A percentile compares a stretch with the other conserved stretches of the same genome.
These are phyloP conservation scores for Murraya koenigii DNA, from an alignment of 345 rosid genomes.

Conservation along the genomic window DNA sequence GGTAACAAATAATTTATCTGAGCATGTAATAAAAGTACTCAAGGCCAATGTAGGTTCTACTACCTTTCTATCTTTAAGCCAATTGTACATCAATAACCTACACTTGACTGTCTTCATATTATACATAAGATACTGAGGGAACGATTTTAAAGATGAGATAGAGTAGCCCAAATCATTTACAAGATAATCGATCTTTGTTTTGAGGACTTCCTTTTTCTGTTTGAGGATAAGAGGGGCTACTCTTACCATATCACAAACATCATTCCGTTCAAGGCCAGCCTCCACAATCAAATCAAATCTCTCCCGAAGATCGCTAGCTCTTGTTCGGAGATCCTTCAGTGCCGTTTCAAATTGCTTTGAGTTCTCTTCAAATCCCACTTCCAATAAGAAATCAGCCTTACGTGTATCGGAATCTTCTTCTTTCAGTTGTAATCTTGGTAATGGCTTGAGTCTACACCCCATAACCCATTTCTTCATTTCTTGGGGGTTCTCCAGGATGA, in stretches of 20 bases:
- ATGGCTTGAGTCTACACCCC: slow-evolving; percentile 36
- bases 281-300: slow-evolving; percentile 68
- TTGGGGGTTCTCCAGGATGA: slow-evolving; percentile 60
- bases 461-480: slow-evolving; percentile 52
- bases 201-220: slow-evolving; percentile 44
- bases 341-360: slow-evolving; percentile 41
- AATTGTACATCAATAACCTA: slow-evolving; percentile 58
- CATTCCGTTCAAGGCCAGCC: slow-evolving; percentile 60
- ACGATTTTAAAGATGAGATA: slow-evolving; percentile 36
- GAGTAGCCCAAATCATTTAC: slow-evolving; percentile 55
- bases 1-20: slow-evolving; percentile 38
- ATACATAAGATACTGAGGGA: slow-evolving; percentile 55
- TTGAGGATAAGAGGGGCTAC: slow-evolving; percentile 66
- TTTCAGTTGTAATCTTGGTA: slow-evolving; percentile 34
- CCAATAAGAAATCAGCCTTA: slow-evolving; percentile 59
- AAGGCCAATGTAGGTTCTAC: slow-evolving; percentile 31
- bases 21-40: slow-evolving; percentile 45
- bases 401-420: slow-evolving; percentile 24
- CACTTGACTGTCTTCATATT: slow-evolving; percentile 47
- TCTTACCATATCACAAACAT: slow-evolving; percentile 48
- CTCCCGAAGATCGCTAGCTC: slow-evolving; percentile 59
- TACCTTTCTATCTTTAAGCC: slow-evolving; percentile 57
- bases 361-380: slow-evolving; percentile 55
- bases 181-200: slow-evolving; percentile 51
- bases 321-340: slow-evolving; percentile 56